Percentiles rank a stretch among this genome's conserved stretches.
These are phyloP conservation scores for Chlorella sp. DNA, from an alignment of 139 green algal genomes.

Conservation along the genomic window DNA sequence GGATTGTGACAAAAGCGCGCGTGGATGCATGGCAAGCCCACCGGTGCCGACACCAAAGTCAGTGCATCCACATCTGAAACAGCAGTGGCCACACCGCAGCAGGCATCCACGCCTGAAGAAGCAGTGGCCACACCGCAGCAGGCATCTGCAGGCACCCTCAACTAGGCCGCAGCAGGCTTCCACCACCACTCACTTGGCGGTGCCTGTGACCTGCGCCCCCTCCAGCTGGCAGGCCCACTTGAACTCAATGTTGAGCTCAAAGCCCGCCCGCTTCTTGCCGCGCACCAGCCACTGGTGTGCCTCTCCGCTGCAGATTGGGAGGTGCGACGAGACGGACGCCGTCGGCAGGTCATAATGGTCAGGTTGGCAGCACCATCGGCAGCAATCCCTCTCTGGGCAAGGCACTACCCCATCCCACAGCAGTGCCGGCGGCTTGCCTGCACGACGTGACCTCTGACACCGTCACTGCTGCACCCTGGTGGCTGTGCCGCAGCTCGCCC, in stretches of 20 bases:
- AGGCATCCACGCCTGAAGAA: too few relatives aligned
- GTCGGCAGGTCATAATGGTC: too few relatives aligned
- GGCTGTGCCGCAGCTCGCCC: neutral
- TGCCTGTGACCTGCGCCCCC: neutral
- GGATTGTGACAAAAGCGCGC: too few relatives aligned
- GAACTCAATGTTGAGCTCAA: constrained; percentile 39
- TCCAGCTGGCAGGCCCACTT: constrained; percentile 32
- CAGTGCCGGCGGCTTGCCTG: neutral
- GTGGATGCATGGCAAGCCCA: too few relatives aligned
- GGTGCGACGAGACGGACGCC: neutral
- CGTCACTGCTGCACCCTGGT: neutral
- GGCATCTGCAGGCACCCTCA: neutral
- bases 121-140: neutral
- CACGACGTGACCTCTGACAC: constrained; percentile 5
- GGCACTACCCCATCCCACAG: too few relatives aligned
- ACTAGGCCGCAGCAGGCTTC: too few relatives aligned
- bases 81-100: too few relatives aligned
- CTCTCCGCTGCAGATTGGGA: constrained; percentile 27
- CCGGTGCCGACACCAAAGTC: too few relatives aligned
- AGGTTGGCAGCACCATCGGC: too few relatives aligned
- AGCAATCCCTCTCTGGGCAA: too few relatives aligned
- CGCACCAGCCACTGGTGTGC: constrained; percentile 48
- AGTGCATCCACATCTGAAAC: too few relatives aligned
- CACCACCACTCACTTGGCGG: neutral
- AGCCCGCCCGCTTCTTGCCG: constrained; percentile 34